Base-by-base conservation (phyloP, 192 early-diverging fungal genomes). In the Phlyctochytrium planicorne region DNA sequence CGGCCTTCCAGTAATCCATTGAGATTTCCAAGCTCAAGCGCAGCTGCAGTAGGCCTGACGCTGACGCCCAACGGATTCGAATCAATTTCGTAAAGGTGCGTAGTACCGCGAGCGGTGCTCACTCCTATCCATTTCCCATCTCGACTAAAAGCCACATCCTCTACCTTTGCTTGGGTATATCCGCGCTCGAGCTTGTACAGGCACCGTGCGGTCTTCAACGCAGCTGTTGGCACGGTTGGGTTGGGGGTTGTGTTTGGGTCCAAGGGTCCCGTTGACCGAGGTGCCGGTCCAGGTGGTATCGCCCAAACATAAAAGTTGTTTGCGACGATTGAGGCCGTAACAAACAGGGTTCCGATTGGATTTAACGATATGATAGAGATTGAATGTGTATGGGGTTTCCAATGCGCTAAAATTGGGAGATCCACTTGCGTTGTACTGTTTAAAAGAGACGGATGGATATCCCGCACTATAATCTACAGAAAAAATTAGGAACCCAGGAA, bases 181-280 rank as follows among this genome's bases (percentile, higher is more conserved):
- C 92, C 92, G 20, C 92, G 83, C n/a, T 91, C 80, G 33, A 93
- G 79, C 40, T 83, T 84, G 62, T 92, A 94, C 3, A 94, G 33
- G 69, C 78, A 84, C 12, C 62, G 59, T 14, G 55, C 20, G 14
- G 59, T 47, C 40, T 6, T 47, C 40, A 47, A 47, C 6, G 6
- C 40, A n/a, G n/a, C n/a, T n/a, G n/a, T n/a, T n/a, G n/a, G n/a
- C n/a, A n/a, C n/a, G n/a, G n/a, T n/a, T n/a, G n/a, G n/a, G n/a
- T n/a, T n/a, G n/a, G n/a, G n/a, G n/a, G n/a, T 60, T 56, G 14
- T 16, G 55, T 12, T 27, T 61, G 2, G 47, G 66, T 20, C 30
- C 17, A 40, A 25, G 20, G 10, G 24, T 30, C 25, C 23, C 61
- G 35, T 24, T 12, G 34, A 47, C 20, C 14, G 23, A 12, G 53